A percentile compares a stretch with the other conserved stretches of the same genome.
These are phyloP conservation scores for Edaphochlamys debaryana DNA, from an alignment of 139 green algal species.

Conservation along the genomic window DNA sequence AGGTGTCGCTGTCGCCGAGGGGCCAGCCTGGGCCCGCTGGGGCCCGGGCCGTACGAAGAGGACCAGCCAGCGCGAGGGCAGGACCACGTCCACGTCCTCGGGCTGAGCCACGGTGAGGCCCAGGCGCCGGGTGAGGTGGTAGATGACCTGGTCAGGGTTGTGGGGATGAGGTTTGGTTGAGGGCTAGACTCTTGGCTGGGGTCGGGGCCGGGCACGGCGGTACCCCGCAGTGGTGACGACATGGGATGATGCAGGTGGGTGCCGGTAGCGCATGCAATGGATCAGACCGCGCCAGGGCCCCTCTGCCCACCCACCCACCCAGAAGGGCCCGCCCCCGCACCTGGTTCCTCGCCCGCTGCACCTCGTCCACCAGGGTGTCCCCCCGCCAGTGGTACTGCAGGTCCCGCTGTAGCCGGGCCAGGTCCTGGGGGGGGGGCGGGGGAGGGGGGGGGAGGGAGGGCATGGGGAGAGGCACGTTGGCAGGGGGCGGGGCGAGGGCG, in stretches of 20 bases:
- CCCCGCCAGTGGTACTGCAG: conserved; percentile 37
- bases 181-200: too few species aligned
- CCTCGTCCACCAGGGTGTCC: conserved; percentile 22
- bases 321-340: too few species aligned
- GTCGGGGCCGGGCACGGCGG: too few species aligned
- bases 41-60: too few species aligned
- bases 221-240: too few species aligned
- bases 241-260: too few species aligned
- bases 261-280: too few species aligned
- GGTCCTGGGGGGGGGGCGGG: background rate
- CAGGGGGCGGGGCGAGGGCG: background rate
- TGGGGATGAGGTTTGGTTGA: background rate
- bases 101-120: conserved; percentile 26
- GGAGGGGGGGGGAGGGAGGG: background rate
- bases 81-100: conserved; percentile 19
- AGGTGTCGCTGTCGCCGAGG: background rate
- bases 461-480: background rate
- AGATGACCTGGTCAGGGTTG: background rate
- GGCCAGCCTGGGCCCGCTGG: too few species aligned
- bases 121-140: conserved; percentile 26
- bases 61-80: conserved; percentile 33
- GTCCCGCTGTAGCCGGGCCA: conserved; percentile 10
- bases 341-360: conserved; percentile 19
- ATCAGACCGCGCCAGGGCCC: too few species aligned
- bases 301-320: background rate